Percentiles rank a stretch among this genome's conserved stretches.
These are phyloP conservation scores for Penicillium hesseltinei DNA, from an alignment of 2,329 filamentous ascomycete species.

Conservation along the genomic window DNA sequence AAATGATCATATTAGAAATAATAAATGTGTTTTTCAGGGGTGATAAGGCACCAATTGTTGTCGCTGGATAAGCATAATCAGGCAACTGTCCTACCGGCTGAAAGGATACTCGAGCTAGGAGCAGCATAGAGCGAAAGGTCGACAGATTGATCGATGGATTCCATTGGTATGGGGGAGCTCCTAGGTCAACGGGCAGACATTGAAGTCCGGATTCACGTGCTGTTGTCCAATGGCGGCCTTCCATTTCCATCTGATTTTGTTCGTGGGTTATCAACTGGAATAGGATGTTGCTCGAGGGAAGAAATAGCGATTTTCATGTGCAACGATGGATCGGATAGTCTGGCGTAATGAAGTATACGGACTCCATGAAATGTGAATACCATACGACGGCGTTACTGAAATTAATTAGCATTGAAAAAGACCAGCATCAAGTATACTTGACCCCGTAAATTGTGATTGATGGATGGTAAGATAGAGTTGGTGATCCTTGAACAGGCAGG, in stretches of 20 bases:
- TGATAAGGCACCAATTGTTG: not conserved
- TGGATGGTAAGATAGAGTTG: not conserved
- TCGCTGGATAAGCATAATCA: not conserved
- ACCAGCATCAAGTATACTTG: not conserved
- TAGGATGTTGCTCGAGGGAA: not conserved
- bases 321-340: not conserved
- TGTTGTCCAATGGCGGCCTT: not conserved
- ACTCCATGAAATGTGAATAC: slow-evolving; percentile 8
- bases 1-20: not conserved
- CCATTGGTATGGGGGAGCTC: not conserved
- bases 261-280: not conserved
- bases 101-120: not conserved
- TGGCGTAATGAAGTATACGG: not conserved
- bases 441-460: not conserved
- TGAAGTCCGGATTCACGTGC: not conserved
- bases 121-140: no score
- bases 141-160: not conserved
- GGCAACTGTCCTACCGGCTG: not conserved
- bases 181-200: not conserved
- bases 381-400: slow-evolving; percentile 1
- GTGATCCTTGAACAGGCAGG: not conserved
- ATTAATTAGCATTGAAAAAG: not conserved
- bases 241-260: not conserved
- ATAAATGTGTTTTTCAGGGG: not conserved
- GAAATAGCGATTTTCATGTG: not conserved